Evolutionary conservation across 257 asterid species (phyloP), one percentile per base, ranked within the genome.

Genomic region (Solanum arcanum): DNA sequence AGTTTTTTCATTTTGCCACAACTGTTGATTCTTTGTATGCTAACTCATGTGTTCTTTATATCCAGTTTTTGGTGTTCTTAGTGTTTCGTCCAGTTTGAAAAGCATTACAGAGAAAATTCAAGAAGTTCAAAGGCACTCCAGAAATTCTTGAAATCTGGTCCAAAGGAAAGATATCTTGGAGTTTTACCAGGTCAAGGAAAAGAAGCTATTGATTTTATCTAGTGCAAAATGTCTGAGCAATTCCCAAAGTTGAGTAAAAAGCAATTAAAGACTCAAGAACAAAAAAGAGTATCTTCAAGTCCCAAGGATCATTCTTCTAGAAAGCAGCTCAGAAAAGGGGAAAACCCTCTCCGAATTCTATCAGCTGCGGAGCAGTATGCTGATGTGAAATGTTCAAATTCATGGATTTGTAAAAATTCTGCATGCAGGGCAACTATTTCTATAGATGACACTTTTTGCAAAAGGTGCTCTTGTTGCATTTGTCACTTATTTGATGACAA

Each of bases 401-500:
- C 95, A 8, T 94, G 95, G 95, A 90, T 93, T 87, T 96, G 98
- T 89, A 94, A 92, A 89, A 94, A 96, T 86, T 91, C 95, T 59
- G 98, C 98, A 70, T 96, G 98, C 83, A 91, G 99, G 83, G 95
- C 98, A 42, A 80, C 94, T 89, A 91, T 93, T 83, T 92, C 98
- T 23, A 91, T 89, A 12, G 96, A 95, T 42, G 98, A 93, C 91
- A 87, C 94, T 80, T 96, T 96, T 88, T 94, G 98, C 92, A 96
- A 91, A 93, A 94, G 98, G 91, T 96, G 98, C 91, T 94, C 98
- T 75, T 96, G 98, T 89, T 96, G 98, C 90, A 94, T 95, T 72
- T 96, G 97, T 84, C 98, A 94, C 92, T 89, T 91, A 84, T 96
- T 94, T 89, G 98, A 95, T 88, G 98, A 94, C 89, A 94, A 94